These are phyloP conservation scores for Penicillium sp. DNA, from an alignment of 2,329 filamentous ascomycete species.

Conservation along the genomic window DNA sequence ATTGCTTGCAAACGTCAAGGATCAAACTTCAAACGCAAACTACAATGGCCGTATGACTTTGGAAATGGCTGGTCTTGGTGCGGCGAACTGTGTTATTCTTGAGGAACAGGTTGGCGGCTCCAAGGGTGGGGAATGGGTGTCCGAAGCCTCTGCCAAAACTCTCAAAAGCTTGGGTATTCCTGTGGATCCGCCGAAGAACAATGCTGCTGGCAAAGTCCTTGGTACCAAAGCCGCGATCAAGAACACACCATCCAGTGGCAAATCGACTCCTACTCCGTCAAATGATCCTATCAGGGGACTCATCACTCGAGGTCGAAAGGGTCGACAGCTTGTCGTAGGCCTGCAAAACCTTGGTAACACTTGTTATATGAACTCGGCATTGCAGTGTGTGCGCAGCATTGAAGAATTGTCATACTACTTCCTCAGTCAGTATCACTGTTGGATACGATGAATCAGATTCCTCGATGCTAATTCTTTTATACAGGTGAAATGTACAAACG, in stretches of 20 bases:
- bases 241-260: constrained; percentile 53
- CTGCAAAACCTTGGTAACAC: constrained; percentile 92
- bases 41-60: constrained; percentile 74
- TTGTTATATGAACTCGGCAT: constrained; percentile 97
- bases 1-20: constrained; percentile 59
- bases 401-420: constrained; percentile 95
- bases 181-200: constrained; percentile 33
- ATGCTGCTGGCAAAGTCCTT: constrained; percentile 28
- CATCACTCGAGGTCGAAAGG: constrained; percentile 58
- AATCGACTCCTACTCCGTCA: constrained; percentile 66
- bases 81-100: constrained; percentile 74
- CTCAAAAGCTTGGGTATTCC: constrained; percentile 53
- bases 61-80: constrained; percentile 64
- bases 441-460: background rate
- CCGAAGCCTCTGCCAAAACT: constrained; percentile 48
- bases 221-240: constrained; percentile 35
- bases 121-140: constrained; percentile 56
- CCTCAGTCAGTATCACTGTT: constrained; percentile 47
- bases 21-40: constrained; percentile 70
- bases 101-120: constrained; percentile 67
- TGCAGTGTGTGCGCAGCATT: constrained; percentile 91
- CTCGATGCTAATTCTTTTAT: constrained; percentile 13
- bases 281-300: constrained; percentile 50
- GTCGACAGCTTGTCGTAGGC: constrained; percentile 72
- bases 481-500: constrained; percentile 64